Conservation (phyloP, 2,329 filamentous ascomycete species). For the Aspergillus pseudoviridinutans region DNA sequence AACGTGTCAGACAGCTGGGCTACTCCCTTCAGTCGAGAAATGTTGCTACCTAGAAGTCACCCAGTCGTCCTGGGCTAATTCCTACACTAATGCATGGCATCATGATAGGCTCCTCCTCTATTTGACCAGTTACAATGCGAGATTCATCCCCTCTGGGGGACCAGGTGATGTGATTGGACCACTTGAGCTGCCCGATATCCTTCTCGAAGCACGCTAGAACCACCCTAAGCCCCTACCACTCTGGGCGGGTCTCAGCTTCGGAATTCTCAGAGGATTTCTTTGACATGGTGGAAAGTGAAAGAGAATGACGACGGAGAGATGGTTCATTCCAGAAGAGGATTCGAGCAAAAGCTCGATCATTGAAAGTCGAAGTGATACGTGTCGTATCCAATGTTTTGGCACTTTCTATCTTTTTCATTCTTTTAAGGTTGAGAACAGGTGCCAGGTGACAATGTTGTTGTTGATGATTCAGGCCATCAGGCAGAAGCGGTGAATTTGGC, state of each 20-base stretch:
- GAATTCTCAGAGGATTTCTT: neutral
- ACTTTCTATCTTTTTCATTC: neutral
- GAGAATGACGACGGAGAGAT: neutral
- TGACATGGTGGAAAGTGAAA: neutral
- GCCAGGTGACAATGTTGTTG: neutral
- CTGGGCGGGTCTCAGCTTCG: neutral
- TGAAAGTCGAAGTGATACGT: neutral
- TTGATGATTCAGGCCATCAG: constrained; percentile 1
- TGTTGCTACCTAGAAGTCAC: neutral
- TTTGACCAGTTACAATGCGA: neutral
- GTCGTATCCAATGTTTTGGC: neutral
- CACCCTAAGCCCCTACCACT: neutral
- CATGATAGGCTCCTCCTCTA: neutral
- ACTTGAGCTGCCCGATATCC: constrained; percentile 3
- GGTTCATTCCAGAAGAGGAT: too few species aligned
- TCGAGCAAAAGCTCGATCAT: too few species aligned
- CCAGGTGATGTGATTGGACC: neutral
- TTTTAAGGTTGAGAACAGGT: neutral
- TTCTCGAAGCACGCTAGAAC: constrained; percentile 28
- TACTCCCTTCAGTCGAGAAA: neutral
- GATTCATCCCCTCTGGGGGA: neutral
- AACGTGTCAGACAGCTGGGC: neutral
- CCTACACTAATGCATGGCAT: neutral
- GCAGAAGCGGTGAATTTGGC: constrained; percentile 21
- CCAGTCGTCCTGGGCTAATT: neutral